Evolutionary conservation across 805 yeast genomes (phyloP).

Genomic region (Candida khao-thaluensis): DNA sequence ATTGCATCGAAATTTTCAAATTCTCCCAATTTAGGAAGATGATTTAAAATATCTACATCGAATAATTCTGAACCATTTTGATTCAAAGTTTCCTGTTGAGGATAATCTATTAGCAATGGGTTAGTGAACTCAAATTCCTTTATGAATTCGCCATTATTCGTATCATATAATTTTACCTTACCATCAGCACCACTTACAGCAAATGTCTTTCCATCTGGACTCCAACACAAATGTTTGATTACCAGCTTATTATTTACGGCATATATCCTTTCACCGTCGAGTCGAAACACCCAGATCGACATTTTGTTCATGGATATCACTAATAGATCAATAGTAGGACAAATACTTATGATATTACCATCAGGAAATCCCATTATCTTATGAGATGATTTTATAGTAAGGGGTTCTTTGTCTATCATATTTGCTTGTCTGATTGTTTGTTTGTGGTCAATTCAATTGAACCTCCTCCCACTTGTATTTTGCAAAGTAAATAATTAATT

Average conservation of each 20-base stretch:
- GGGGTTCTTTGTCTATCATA: neutral
- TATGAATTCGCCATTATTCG: slow-evolving; percentile 40
- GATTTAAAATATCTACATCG: slow-evolving; percentile 10
- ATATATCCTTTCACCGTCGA: slow-evolving; percentile 54
- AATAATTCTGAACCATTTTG: slow-evolving; percentile 10
- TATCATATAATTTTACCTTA: slow-evolving; percentile 42
- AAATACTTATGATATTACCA: slow-evolving; percentile 43
- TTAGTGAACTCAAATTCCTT: slow-evolving; percentile 18
- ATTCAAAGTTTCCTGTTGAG: neutral
- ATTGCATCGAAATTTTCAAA: slow-evolving; percentile 9
- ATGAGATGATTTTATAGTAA: neutral
- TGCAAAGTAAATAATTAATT: too few relatives aligned
- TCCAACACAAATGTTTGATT: slow-evolving; percentile 32
- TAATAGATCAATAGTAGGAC: slow-evolving; percentile 54
- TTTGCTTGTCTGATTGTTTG: neutral
- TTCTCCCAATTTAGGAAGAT: slow-evolving; percentile 12
- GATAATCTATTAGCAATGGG: slow-evolving; percentile 9
- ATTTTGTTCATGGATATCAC: slow-evolving; percentile 50
- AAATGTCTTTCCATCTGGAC: slow-evolving; percentile 38
- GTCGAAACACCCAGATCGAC: slow-evolving; percentile 52
- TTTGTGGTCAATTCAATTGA: neutral
- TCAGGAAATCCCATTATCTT: slow-evolving; percentile 30
- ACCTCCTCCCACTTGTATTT: too few relatives aligned
- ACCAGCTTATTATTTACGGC: slow-evolving; percentile 38
- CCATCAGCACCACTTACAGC: slow-evolving; percentile 47